Conservation (phyloP, 805 yeast species). For the Wickerhamomyces bovis region DNA sequence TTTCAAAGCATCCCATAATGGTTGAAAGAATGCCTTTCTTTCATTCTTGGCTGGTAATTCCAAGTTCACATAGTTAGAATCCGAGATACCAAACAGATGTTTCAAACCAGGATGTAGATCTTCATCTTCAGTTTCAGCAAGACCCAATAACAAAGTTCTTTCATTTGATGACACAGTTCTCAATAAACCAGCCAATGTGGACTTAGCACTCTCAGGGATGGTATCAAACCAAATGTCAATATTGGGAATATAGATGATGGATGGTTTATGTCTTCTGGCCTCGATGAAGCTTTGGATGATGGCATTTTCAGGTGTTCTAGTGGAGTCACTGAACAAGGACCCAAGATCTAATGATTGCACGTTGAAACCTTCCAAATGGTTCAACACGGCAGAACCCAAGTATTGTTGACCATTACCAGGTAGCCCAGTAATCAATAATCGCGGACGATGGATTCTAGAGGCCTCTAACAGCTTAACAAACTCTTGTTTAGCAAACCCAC, state of each 20-base stretch:
- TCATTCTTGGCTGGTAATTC: constrained; percentile 39
- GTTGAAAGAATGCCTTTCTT: constrained; percentile 50
- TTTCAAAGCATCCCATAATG: constrained; percentile 45
- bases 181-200: constrained; percentile 66
- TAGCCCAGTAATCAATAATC: constrained; percentile 65
- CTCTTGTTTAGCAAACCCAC: constrained; percentile 67
- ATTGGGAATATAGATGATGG: constrained; percentile 79
- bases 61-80: constrained; percentile 41
- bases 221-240: constrained; percentile 70
- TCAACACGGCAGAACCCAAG: constrained; percentile 73
- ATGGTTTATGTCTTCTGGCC: constrained; percentile 84
- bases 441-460: constrained; percentile 75
- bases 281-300: constrained; percentile 81
- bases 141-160: constrained; percentile 65
- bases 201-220: constrained; percentile 60
- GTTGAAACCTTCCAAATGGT: constrained; percentile 82
- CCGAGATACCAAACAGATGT: constrained; percentile 51
- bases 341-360: constrained; percentile 83
- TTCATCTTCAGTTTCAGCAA: constrained; percentile 45
- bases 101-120: constrained; percentile 42
- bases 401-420: constrained; percentile 86
- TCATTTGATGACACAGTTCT: constrained; percentile 68
- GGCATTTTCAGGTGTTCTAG: constrained; percentile 76
- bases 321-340: constrained; percentile 67
- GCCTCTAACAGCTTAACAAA: constrained; percentile 41